Evolutionary conservation across 139 green algal species (phyloP).

Genomic region (Spirogloea muscicola): DNA sequence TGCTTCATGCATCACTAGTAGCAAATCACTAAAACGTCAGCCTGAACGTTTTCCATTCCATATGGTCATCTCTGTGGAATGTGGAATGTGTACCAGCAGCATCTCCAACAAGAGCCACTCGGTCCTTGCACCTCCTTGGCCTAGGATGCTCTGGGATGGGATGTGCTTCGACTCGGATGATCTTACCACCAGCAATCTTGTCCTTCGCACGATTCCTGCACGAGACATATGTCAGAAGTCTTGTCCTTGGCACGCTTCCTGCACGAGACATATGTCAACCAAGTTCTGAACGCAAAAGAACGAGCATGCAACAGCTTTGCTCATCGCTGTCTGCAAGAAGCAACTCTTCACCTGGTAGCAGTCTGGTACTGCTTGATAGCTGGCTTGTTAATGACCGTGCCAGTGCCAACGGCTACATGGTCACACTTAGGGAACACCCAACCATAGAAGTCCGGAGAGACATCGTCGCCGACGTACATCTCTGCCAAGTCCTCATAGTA

Average conservation of each 20-base stretch:
- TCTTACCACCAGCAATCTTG: constrained; percentile 92
- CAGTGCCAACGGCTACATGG: constrained; percentile 97
- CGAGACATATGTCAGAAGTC: too few relatives aligned
- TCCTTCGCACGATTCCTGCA: constrained; percentile 62
- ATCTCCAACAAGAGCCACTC: constrained; percentile 89
- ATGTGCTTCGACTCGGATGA: constrained; percentile 97
- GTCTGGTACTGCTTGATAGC: constrained; percentile 99
- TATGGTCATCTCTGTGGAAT: too few relatives aligned
- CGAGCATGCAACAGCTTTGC: too few relatives aligned
- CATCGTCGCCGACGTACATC: constrained; percentile 99
- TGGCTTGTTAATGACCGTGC: constrained; percentile 99
- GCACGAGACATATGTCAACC: too few relatives aligned
- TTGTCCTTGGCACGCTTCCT: too few relatives aligned
- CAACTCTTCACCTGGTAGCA: constrained; percentile 50
- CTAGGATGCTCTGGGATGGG: constrained; percentile 96
- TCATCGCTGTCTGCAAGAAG: too few relatives aligned
- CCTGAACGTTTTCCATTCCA: too few relatives aligned
- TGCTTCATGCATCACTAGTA: too few relatives aligned
- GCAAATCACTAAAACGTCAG: too few relatives aligned
- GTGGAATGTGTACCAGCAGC: too few relatives aligned
- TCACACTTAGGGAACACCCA: constrained; percentile 99
- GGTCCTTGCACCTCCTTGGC: constrained; percentile 71
- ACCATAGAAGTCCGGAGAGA: constrained; percentile 97
- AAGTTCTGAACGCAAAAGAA: too few relatives aligned
- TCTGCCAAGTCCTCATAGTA: constrained; percentile 99